Base-by-base conservation (phyloP, 805 yeast species). In the Wickerhamiella alocasiicola region DNA sequence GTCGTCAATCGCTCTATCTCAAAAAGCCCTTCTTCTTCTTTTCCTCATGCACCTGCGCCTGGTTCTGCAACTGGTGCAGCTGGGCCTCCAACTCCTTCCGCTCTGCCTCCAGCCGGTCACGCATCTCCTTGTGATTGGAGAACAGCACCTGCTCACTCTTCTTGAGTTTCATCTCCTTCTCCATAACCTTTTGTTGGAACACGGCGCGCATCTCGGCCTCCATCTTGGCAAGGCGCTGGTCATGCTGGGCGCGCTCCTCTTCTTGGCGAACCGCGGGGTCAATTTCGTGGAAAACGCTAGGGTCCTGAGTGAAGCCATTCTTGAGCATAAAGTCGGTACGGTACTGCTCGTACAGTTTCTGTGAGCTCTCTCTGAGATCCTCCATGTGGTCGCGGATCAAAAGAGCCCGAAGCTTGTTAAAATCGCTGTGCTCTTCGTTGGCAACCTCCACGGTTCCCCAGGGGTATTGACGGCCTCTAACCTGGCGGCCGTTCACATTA, bases 401-500 rank as follows among this genome's bases (percentile, higher is more conserved):
- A 59, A 91, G 70, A 60, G 85, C 93, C 53, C 96, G 80, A 60
- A 88, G 72, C 61, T 76, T 77, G 49, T 81, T 76, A 60, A 88
- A 91, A 63, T 88, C 98, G 60, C 85, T 81, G 60, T 91, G 96
- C 43, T 76, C 76, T 64, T 83, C 91, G 60, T 91, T 88, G 60
- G 85, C 96, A 51, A 91, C 87, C 64, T 91, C 96, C 54, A 91
- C 81, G 17, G 81, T 70, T 50, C 97, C 97, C 98, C 98, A 91
- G 46, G 97, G 96, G 60, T 88, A 88, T 47, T 73, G 66, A 64
- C 98, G 81, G 51, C 95, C 96, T 61, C 96, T 76, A 33, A 87
- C 93, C 32, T 59, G 50, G 59, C 82, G 72, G 31, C 95, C 95
- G 55, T 81, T 91, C 31, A 70, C 59, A 34, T 72, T 69, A 51